These are phyloP conservation scores for Mallotus nudiflorus DNA, from an alignment of 345 rosid genomes.

Conservation along the genomic window DNA sequence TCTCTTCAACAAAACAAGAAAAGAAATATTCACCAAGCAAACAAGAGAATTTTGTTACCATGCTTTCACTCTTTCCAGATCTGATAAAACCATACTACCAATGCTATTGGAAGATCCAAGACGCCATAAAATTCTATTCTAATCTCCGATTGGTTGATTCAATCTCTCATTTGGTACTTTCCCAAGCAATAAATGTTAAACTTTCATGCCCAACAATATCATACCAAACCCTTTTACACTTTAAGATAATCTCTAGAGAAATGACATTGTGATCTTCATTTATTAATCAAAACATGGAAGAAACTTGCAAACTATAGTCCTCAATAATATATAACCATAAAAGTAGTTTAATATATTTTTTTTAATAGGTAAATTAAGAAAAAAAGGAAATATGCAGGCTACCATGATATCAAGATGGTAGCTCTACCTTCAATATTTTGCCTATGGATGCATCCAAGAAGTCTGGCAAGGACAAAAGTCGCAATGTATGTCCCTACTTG, in stretches of 20 bases:
- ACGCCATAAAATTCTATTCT: neutral
- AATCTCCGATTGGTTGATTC: neutral
- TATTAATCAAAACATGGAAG: no score
- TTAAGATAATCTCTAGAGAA: neutral
- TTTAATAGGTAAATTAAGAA: conserved; percentile 1
- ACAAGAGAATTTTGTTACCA: neutral
- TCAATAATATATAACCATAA: neutral
- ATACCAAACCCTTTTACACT: neutral
- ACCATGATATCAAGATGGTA: neutral
- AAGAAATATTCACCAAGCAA: neutral
- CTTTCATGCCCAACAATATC: neutral
- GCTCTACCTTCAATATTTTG: conserved; percentile 82
- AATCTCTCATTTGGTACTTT: neutral
- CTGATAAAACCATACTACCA: neutral
- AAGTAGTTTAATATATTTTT: neutral
- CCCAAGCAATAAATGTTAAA: neutral
- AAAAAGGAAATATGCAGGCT: neutral
- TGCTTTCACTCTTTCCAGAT: neutral
- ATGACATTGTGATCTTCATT: neutral
- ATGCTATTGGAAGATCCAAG: neutral
- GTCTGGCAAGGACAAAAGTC: conserved; percentile 90
- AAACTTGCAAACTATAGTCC: neutral
- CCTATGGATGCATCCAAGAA: conserved; percentile 96
- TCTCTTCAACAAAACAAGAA: neutral
- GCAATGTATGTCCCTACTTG: conserved; percentile 83